Conservation (phyloP, 108 stramenopile genomes). For the Cylindrotheca fusiformis region DNA sequence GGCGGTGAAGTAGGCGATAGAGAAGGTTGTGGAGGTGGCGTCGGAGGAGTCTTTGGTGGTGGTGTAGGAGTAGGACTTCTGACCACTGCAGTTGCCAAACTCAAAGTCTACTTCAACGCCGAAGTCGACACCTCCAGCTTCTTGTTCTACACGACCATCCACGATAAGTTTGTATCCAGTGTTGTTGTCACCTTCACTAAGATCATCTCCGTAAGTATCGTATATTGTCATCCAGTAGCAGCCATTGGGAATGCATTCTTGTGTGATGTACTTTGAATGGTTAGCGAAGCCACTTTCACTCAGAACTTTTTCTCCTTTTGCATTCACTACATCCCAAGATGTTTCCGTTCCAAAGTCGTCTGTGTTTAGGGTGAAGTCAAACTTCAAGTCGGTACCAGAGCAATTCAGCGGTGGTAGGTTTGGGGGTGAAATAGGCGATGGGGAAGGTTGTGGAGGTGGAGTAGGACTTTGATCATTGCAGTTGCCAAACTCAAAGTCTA, state of each 20-base stretch:
- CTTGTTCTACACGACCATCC: neutral
- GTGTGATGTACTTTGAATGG: neutral
- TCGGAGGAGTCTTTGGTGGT: neutral
- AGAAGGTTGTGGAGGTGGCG: too few relatives aligned
- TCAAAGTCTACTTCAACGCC: neutral
- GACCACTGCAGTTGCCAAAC: neutral
- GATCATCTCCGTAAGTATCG: slow-evolving; percentile 6
- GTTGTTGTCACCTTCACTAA: neutral
- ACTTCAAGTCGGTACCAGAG: neutral
- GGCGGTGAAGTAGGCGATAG: slow-evolving; percentile 11
- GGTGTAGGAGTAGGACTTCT: neutral
- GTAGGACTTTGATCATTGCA: neutral
- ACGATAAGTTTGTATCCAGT: neutral
- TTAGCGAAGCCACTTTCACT: neutral
- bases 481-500: neutral
- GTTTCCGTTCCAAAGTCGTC: slow-evolving; percentile 5
- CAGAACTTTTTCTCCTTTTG: neutral
- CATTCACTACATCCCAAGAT: neutral
- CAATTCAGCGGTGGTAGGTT: neutral
- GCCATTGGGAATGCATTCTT: neutral
- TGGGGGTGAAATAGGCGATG: neutral
- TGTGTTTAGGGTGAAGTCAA: slow-evolving; percentile 4
- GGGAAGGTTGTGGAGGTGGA: neutral
- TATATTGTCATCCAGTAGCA: slow-evolving; percentile 6
- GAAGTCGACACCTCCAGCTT: neutral